Evolutionary conservation across 2,329 filamentous ascomycete genomes (phyloP).

Genomic region (Aspergillus clavatus): DNA sequence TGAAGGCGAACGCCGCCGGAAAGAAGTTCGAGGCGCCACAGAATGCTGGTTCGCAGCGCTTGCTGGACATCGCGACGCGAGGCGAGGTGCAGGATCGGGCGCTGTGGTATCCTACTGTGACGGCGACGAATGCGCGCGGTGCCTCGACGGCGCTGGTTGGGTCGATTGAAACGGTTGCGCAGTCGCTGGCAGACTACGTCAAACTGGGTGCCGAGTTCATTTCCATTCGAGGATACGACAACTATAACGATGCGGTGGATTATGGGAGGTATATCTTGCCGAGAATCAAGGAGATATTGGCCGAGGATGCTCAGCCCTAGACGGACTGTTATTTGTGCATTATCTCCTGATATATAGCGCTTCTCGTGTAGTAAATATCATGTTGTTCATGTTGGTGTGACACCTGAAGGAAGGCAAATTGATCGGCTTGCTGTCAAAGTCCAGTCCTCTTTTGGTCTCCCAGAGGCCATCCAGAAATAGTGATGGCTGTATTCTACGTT

Average conservation of each 20-base stretch:
- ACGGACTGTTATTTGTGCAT: too few relatives aligned
- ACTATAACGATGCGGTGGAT: constrained; percentile 56
- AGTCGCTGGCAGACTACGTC: constrained; percentile 55
- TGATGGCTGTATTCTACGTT: too few relatives aligned
- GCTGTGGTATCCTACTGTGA: constrained; percentile 61
- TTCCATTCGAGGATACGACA: constrained; percentile 59
- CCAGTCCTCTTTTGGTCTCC: too few relatives aligned
- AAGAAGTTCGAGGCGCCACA: constrained; percentile 44
- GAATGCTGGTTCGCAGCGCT: constrained; percentile 56
- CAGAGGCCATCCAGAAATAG: too few relatives aligned
- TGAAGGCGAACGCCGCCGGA: constrained; percentile 43
- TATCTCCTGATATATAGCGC: too few relatives aligned
- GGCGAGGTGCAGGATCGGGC: constrained; percentile 56
- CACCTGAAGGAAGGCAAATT: too few relatives aligned
- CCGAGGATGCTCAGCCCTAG: too few relatives aligned
- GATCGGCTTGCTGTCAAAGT: too few relatives aligned
- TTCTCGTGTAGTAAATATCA: too few relatives aligned
- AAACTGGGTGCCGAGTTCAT: constrained; percentile 54
- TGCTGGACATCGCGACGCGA: constrained; percentile 53
- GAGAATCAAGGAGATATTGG: constrained; percentile 35
- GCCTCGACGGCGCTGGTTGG: constrained; percentile 58
- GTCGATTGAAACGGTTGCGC: constrained; percentile 49
- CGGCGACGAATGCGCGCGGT: constrained; percentile 55
- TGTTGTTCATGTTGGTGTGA: too few relatives aligned
- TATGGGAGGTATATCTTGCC: constrained; percentile 56